Evolutionary conservation across 345 rosid genomes (phyloP), one percentile per base, ranked within the genome.

Genomic region (Trapa bicornis): DNA sequence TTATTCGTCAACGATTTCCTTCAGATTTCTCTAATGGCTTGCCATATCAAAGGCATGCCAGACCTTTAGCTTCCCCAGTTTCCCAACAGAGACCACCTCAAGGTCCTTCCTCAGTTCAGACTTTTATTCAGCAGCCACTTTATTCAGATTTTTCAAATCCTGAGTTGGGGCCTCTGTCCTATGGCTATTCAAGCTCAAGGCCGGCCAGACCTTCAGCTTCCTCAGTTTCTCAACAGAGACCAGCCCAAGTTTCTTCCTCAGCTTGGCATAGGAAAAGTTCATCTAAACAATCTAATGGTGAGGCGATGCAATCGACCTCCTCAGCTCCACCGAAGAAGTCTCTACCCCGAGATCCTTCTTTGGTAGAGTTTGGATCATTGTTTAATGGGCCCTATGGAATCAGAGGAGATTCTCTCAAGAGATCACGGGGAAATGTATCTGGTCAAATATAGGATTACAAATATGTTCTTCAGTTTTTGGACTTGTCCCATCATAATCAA

Each of bases 361-460:
- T 78, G 42, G 73, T 52, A 53, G 75, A 72, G 38, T 61, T 77
- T 12, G 60, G 64, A 66, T 73, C 83, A 32, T 75, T 68, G 22
- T 16, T 1, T 10, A 56, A 39, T 10, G 70, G 74, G 37, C 66
- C 72, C 22, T 73, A 65, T 17, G 75, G 70, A 65, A 72, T 67
- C 0, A 71, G 74, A 68, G 79, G 66, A 1, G 75, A 74, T 37
- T 56, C 77, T 50, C 65, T 72, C 16, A 81, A 81, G 75, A 77
- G 79, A 67, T 82, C 62, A 33, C 88, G 81, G 2, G 80, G 72
- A 48, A 76, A 69, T 36, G 36, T 77, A 64, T 64, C 66, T 5
- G 70, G 68, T 50, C 62, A 52, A 22, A 38, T 48, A 37, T 32
- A 45, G 57, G 70, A n/a, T 37, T 61, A 54, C 11, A 6, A 41